Evolutionary conservation across 139 green algal genomes (phyloP), one percentile per base, ranked within the genome.

Genomic region (Volvox africanus): DNA sequence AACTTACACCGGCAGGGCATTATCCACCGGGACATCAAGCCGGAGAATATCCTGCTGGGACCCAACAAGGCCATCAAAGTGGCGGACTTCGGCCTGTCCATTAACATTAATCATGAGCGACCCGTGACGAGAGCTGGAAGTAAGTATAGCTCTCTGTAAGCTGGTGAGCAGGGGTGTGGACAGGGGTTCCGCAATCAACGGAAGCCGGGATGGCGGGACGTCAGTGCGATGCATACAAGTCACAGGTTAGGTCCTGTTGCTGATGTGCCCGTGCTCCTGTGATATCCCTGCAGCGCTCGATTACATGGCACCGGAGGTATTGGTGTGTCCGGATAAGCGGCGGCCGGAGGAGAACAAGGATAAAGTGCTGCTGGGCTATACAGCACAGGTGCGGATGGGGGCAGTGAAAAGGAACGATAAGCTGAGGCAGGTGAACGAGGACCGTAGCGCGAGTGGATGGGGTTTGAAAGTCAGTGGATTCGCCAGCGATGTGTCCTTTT

Each of bases 301-400:
- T 86, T 97, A 96, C 92, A 97, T 97, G 95, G 94, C 93, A 1
- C 94, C 95, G n/a, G 95, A 96, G 92, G 95, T 97, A 37, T 76
- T 97, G 26, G 62, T 93, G 5, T 97, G 95, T 82, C 95, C 95
- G 21, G 94, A 95, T 91, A 97, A 97, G 78, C 92, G 90, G 30
- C 89, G 87, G 21, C 95, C 95, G 61, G 88, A 94, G 69, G 93
- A 97, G 61, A 96, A 96, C 89, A 97, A 97, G 87, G 93, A 96
- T 75, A 94, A 95, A 33, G 86, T 92, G 33, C 77, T 95, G 85
- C 91, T 96, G 73, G 94, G 88, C 3, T 97, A 97, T 92, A 92
- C 90, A 0, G 77, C 90, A 19, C 83, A 97, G 96, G 96, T 86
- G 80, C 30, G 80, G 11, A 16, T 28, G 21, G 65, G 65, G 65